Evolutionary conservation across 768 basidiomycete genomes (phyloP).

Genomic region (Exsudoporus frostii): DNA sequence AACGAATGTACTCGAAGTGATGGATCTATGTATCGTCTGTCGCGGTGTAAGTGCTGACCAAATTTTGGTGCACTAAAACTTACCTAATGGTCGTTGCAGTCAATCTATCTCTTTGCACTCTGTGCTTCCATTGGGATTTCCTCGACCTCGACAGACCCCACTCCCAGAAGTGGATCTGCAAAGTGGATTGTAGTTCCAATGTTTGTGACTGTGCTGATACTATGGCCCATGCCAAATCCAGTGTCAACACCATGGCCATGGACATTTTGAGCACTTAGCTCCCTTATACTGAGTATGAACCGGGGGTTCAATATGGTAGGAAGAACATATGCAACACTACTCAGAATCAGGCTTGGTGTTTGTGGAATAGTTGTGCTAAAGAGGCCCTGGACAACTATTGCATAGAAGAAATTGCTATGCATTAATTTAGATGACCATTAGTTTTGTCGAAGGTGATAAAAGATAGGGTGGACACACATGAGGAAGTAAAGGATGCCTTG

Average conservation of each 20-base stretch:
- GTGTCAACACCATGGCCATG: not conserved
- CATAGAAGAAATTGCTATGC: constrained; percentile 5
- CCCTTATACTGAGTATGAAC: constrained; percentile 7
- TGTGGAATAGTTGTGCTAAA: not conserved
- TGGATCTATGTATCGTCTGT: too few relatives aligned
- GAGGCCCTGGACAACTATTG: not conserved
- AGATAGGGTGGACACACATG: not conserved
- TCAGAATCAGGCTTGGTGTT: not conserved
- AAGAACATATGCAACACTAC: not conserved
- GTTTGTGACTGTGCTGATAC: not conserved
- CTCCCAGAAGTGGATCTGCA: not conserved
- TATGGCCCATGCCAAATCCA: constrained; percentile 5
- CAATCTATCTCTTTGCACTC: too few relatives aligned
- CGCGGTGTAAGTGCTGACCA: too few relatives aligned
- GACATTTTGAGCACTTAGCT: not conserved
- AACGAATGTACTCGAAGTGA: too few relatives aligned
- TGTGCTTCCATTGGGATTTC: too few relatives aligned
- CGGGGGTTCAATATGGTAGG: constrained; percentile 1
- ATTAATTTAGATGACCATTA: not conserved
- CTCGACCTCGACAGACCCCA: not conserved
- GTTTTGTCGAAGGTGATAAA: not conserved
- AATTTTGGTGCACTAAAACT: too few relatives aligned
- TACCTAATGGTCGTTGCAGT: too few relatives aligned
- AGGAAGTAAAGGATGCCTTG: constrained; percentile 10
- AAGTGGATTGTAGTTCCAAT: not conserved